Percentiles rank a stretch among this genome's conserved stretches.
Evolutionary conservation across 139 green algal genomes (phyloP).

Genomic region (Nannochloris sp.): DNA sequence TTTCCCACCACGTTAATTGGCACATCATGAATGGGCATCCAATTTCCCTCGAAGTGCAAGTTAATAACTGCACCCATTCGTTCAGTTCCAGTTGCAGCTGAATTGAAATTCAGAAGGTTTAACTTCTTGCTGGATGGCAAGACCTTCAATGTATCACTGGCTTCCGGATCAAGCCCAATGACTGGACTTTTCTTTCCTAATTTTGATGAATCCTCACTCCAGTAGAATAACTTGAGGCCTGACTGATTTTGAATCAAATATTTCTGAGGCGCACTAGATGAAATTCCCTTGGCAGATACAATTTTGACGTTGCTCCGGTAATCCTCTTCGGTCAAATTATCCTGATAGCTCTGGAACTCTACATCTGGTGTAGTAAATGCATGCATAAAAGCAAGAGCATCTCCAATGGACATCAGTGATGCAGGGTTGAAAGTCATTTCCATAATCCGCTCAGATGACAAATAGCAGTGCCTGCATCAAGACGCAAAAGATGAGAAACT

Average conservation of each 20-base stretch:
- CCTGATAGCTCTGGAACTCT: background rate
- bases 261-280: slow-evolving; percentile 54
- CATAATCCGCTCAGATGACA: slow-evolving; percentile 50
- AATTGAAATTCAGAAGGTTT: slow-evolving; percentile 14
- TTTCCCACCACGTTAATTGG: slow-evolving; percentile 77
- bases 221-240: slow-evolving; percentile 66
- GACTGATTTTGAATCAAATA: slow-evolving; percentile 80
- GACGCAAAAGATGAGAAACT: background rate
- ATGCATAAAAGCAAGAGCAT: slow-evolving; percentile 46
- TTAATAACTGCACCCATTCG: slow-evolving; percentile 52
- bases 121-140: slow-evolving; percentile 28
- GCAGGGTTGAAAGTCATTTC: slow-evolving; percentile 68
- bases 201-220: slow-evolving; percentile 23
- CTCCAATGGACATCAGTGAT: slow-evolving; percentile 60
- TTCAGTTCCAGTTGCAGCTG: slow-evolving; percentile 33
- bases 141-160: slow-evolving; percentile 45
- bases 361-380: background rate
- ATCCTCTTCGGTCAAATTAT: slow-evolving; percentile 8
- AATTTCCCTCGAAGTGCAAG: slow-evolving; percentile 75
- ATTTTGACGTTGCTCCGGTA: background rate
- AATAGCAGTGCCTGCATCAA: slow-evolving; percentile 47
- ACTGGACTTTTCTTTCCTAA: slow-evolving; percentile 8
- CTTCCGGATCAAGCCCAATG: slow-evolving; percentile 25
- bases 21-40: slow-evolving; percentile 64
- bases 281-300: background rate